Base-by-base conservation (phyloP, 2,329 filamentous ascomycete genomes). In the Colletotrichum salicis region DNA sequence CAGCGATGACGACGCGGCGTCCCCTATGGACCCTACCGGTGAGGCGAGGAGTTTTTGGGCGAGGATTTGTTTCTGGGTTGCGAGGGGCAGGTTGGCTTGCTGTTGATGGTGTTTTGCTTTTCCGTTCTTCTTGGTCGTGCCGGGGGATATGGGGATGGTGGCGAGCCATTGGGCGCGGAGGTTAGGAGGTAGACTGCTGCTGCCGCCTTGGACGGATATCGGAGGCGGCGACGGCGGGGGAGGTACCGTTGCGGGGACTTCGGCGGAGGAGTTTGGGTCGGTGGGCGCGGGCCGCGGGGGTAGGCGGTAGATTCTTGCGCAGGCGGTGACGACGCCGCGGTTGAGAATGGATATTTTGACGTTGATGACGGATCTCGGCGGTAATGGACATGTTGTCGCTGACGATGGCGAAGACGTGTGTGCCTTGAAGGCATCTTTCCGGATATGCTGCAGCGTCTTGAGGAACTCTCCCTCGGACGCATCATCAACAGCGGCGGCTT, bases 281-380 rank as follows among this genome's bases (percentile, higher is more conserved):
- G 70, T 67, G 10, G 76, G 58, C 2, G 56, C 35, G 0, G 76
- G 73, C 2, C 67, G 69, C 1, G 84, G 81, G n/a, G 96, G 94
- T 19, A 98, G 89, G 15, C 94, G 91, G 82, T 98, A 99, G 74
- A 98, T 91, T 45, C 96, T 90, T 4, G 96, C 94, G 79, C 92
- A 93, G 3, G 90, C 84, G 0, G 83, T 86, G 4, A 92, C 93
- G 1, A 92, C 88, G 31, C 96, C 96, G 67, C 94, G 90, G 51
- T 87, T 85, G 10, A 93, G 79, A 57, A 96, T 86, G 0, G 85
- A 90, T 65, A 98, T 84, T 61, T 88, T 89, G 57, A 95, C 87
- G 0, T 90, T 92, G 64, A 92, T 83, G 48, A 90, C 75, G 24
- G 84, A 79, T 63, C 84, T 80, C 11, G 77, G 69, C 0, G 82